Base-by-base conservation (phyloP, 2,329 filamentous ascomycete genomes). In the Claviceps sp. region DNA sequence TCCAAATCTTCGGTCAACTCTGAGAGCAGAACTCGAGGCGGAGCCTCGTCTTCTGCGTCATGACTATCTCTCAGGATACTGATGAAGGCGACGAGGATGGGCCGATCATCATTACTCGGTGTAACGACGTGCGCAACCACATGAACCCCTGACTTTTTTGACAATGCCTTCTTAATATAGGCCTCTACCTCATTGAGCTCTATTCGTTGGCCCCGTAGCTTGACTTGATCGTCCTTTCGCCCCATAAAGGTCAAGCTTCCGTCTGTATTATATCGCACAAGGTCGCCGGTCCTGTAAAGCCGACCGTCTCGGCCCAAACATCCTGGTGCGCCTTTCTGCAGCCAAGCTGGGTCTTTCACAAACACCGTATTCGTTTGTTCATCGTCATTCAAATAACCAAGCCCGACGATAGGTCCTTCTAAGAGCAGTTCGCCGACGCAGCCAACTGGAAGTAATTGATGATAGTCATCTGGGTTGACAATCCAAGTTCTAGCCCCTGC, bases 191-290 rank as follows among this genome's bases (percentile, higher is more conserved):
- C 59, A 1, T 44, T 55, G 0, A 55, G 52, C 49, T 63, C 61
- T 18, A 63, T 50, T 8, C 61, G 58, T 40, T 62, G 57, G 18
- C 61, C 61, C 3, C 59, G 51, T 9, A 63, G 55, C 54, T 62
- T 62, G 43, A 59, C 51, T 20, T 62, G 60, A 1, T 50, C 46
- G 26, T 62, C 60, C 18, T 59, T 53, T 8, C 60, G 59, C 0
- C 60, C 59, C 13, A 62, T 52, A 48, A 60, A 62, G 45, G 60
- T 58, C 2, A 63, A 55, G 0, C 56, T 54, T 2, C 57, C 55
- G 37, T 61, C 55, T 1, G 49, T 48, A 3, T 56, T 24, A 18
- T 50, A 53, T 0, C 59, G 56, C 3, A 56, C 60, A 2, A 54
- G 50, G n/a, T 63, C 61, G 0, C 61, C 60, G 0, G 60, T 63